phyloP scores from a whole-genome alignment of 352 stramenopile species.

The Phytophthora vignae region DNA sequence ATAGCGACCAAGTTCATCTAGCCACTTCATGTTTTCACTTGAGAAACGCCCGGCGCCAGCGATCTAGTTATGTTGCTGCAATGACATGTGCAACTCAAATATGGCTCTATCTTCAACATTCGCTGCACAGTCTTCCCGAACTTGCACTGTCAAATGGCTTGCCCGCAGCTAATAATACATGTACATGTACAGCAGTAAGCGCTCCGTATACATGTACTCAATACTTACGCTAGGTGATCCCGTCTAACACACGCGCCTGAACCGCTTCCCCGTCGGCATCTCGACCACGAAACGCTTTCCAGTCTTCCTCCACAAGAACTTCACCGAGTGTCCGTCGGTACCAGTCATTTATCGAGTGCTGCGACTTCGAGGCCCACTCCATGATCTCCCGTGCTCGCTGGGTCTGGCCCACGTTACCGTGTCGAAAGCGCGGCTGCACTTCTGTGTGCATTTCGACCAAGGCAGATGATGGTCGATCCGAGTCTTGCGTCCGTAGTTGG shows the following conservation, averaged over 20 bases:
- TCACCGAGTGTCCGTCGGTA: conserved; percentile 30
- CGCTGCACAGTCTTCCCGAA: too few relatives aligned
- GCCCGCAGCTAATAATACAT: too few relatives aligned
- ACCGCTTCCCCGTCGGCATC: too few relatives aligned
- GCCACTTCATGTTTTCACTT: too few relatives aligned
- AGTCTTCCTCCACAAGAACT: conserved; percentile 35
- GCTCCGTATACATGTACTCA: background rate
- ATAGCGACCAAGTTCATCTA: too few relatives aligned
- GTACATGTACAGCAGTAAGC: too few relatives aligned
- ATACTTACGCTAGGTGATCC: background rate
- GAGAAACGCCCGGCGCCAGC: too few relatives aligned
- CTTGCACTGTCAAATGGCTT: background rate
- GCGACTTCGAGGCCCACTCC: conserved; percentile 15
- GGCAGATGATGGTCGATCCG: conserved; percentile 3
- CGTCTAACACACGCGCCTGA: background rate
- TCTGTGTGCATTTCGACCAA: conserved; percentile 30
- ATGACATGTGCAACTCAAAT: background rate
- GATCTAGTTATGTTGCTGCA: background rate
- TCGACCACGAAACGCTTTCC: conserved; percentile 17
- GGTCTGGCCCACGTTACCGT: conserved; percentile 7
- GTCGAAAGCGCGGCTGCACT: conserved; percentile 21
- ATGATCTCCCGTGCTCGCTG: conserved; percentile 20
- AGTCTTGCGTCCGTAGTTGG: background rate
- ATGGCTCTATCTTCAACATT: too few relatives aligned
- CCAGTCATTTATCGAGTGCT: conserved; percentile 22